Base-by-base conservation (phyloP, 345 rosid genomes). In the Hypericum androsaemum region DNA sequence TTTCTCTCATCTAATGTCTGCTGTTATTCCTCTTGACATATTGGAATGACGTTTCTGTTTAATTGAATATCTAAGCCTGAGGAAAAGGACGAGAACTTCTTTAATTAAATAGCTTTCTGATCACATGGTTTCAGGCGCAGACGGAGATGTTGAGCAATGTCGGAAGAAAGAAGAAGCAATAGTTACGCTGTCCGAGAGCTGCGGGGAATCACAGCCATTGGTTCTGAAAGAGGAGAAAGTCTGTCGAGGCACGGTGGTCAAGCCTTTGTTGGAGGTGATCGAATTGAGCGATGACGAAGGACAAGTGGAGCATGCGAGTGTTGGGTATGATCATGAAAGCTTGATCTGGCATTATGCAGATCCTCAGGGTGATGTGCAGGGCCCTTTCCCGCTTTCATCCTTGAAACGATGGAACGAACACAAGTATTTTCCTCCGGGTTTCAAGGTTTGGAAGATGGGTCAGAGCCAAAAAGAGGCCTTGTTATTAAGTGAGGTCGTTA, bases 361-460 rank as follows among this genome's bases (percentile, higher is more conserved):
- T 69, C 97, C 94, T 10, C 73, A 54, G 12, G 94, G 95, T 17
- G 12, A 8, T 14, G 16, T 58, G 39, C 95, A 69, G 8, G 89
- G 94, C 44, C 94, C 94, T n/a, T 83, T 86, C 72, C 62, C 88
- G 0, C 64, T 83, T n/a, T 15, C 14, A 9, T 54, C 63, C 6
- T 80, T 86, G 41, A 83, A 83, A 68, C 64, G 13, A 5, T 89
- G 95, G 95, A 45, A 53, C 5, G 84, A 84, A 16, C 65, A 40
- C 1, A 64, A 60, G 4, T 79, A 76, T 64, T 86, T 89, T 63
- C 66, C 68, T 35, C 40, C 64, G 1, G 66, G 54, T 65, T 89
- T 89, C 67, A 81, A 66, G 84, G 73, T 86, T 43, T 86, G 94
- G 95, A 79, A 63, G 81, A 50, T 38, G 0, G 89, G 82, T 32